A percentile compares a stretch with the other conserved stretches of the same genome.
phyloP scores from a whole-genome alignment of 768 basidiomycete species.

The Tylopilus sp. region DNA sequence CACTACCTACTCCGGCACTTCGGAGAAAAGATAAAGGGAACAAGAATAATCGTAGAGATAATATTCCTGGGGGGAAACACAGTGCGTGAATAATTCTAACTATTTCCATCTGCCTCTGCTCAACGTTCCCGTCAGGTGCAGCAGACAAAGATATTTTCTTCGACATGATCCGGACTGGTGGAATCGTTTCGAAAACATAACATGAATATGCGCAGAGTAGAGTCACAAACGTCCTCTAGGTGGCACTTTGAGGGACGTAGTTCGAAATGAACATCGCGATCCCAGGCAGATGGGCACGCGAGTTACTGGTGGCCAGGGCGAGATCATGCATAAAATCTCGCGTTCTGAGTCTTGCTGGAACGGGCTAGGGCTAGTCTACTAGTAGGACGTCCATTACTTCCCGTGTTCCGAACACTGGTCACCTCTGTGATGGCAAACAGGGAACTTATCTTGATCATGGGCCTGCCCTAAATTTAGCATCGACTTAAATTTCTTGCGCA shows the following conservation, averaged over 20 bases:
- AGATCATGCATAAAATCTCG: no score
- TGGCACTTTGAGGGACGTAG: no score
- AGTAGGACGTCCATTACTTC: no score
- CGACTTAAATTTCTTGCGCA: slow-evolving; percentile 32
- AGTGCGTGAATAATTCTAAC: slow-evolving; percentile 36
- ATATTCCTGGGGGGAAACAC: slow-evolving; percentile 53
- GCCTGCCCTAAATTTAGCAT: slow-evolving; percentile 38
- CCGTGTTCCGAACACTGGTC: no score
- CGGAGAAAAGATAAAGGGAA: slow-evolving; percentile 44
- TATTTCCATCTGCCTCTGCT: not conserved
- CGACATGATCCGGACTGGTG: slow-evolving; percentile 79
- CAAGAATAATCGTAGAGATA: slow-evolving; percentile 55
- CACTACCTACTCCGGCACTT: slow-evolving; percentile 61
- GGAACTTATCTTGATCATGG: no score
- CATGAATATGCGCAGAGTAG: not conserved
- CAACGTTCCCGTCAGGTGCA: slow-evolving; percentile 36
- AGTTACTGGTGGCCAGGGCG: no score
- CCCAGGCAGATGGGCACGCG: no score
- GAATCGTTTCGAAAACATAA: slow-evolving; percentile 69
- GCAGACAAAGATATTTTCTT: slow-evolving; percentile 76
- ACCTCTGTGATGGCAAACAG: no score
- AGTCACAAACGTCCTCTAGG: no score
- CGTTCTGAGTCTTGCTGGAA: no score
- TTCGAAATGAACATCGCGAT: no score
- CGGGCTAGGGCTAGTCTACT: no score